Percentiles rank a stretch among this genome's conserved stretches.
Evolutionary conservation across 306 rosid genomes (phyloP).

Genomic region (Cicer judaicum): DNA sequence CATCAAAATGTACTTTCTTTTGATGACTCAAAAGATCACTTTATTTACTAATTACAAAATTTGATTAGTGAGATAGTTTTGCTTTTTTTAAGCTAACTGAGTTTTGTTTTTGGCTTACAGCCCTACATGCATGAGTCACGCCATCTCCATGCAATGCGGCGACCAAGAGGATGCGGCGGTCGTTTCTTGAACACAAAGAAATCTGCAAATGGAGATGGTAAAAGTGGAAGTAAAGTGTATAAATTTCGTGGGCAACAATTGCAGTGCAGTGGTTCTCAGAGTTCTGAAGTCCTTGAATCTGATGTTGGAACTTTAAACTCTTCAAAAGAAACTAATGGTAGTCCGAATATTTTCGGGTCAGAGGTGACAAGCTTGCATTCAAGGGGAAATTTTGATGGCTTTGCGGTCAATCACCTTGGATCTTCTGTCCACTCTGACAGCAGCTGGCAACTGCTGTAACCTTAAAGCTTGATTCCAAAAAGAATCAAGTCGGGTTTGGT

Average conservation of each 20-base stretch:
- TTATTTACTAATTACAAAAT: constrained; percentile 3
- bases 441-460: constrained; percentile 72
- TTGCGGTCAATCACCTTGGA: constrained; percentile 59
- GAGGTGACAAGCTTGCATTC: constrained; percentile 81
- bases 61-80: constrained; percentile 22
- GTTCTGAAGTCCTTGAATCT: constrained; percentile 75
- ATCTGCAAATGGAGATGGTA: constrained; percentile 44
- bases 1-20: neutral
- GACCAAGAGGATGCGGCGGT: constrained; percentile 95
- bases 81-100: constrained; percentile 13
- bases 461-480: constrained; percentile 62
- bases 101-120: constrained; percentile 54
- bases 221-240: constrained; percentile 45
- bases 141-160: constrained; percentile 91
- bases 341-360: constrained; percentile 66
- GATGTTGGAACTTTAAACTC: constrained; percentile 73
- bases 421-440: constrained; percentile 63
- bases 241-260: constrained; percentile 47
- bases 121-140: constrained; percentile 97
- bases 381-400: constrained; percentile 57
- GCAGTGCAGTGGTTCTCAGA: constrained; percentile 62
- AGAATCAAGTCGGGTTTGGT: constrained; percentile 52
- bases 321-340: constrained; percentile 65
- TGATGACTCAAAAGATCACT: constrained; percentile 6
- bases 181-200: constrained; percentile 80